Base-by-base conservation (phyloP, 2,329 filamentous ascomycete species). In the Venturia oleaginea region DNA sequence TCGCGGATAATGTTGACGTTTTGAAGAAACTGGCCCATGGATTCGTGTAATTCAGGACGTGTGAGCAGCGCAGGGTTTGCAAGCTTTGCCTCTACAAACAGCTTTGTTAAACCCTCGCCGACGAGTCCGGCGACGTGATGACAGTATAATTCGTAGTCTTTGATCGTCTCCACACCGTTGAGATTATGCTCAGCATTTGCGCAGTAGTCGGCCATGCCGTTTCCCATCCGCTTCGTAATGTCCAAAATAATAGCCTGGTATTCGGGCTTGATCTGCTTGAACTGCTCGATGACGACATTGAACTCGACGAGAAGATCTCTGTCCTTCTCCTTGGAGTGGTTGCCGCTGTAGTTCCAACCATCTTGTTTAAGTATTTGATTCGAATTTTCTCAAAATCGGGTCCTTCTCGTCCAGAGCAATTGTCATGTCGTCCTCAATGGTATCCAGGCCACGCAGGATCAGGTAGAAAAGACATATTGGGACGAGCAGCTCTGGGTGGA, bases 1-100 rank as follows among this genome's bases (percentile, higher is more conserved):
- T 99, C 94, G 73, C 94, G 91, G 73, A 97, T 97, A 75, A 99
- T 97, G 81, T 99, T 99, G 68, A 92, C 96, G 81, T 99, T 96
- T 74, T 99, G 94, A 67, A 99, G 80, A 77, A 99, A 96, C 69
- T 96, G 89, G 30, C 91, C 94, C 94, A 99, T 99, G 55, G 91
- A 93, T 77, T 96, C 92, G 70, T 91, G 90, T 61, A 99, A 84
- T 67, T 91, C 81, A 40, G 89, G 86, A 62, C 91, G 86, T 67
- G 92, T 84, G 62, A 93, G 79, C 62, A 99, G 83, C 65, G 87
- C 89, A 2, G 90, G 88, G 75, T 97, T 97, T 66, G 91, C 94
- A 65, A 96, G 87, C 67, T 89, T 85, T 61, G 89, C 88, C 73
- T 91, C 87, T 57, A 97, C 91, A 69, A 99, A 97, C 27, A 99